A percentile compares a stretch with the other conserved stretches of the same genome.
These are phyloP conservation scores for Blastobotrys proliferans DNA, from an alignment of 1,139 yeast species.

Conservation along the genomic window DNA sequence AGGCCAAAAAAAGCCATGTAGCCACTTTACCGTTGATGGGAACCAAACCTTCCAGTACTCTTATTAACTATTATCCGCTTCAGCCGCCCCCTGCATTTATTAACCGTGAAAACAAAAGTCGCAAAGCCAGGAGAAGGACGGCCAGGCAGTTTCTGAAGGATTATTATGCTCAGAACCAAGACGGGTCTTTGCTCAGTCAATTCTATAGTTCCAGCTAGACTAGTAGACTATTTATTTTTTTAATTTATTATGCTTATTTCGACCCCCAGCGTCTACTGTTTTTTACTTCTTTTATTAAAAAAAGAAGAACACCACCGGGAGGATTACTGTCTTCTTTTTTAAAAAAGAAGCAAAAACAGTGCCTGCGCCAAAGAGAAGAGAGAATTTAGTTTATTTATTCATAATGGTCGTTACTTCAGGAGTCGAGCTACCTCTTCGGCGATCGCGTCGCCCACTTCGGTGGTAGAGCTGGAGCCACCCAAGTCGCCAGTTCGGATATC, in stretches of 20 bases:
- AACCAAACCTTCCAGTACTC: too few relatives aligned
- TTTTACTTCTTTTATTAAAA: constrained; percentile 1
- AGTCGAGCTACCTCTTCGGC: constrained; percentile 65
- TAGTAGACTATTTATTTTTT: not conserved
- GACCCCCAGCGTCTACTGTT: too few relatives aligned
- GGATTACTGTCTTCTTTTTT: not conserved
- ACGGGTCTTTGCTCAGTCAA: constrained; percentile 4
- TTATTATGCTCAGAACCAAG: constrained; percentile 5
- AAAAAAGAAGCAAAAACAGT: too few relatives aligned
- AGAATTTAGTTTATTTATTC: too few relatives aligned
- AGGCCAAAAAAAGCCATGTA: constrained; percentile 1
- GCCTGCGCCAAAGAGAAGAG: too few relatives aligned
- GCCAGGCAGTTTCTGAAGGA: constrained; percentile 8
- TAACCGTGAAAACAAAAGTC: not conserved
- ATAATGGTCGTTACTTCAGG: too few relatives aligned
- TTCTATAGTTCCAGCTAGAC: constrained; percentile 2
- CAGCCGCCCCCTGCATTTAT: not conserved
- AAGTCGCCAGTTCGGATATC: constrained; percentile 91
- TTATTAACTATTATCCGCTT: too few relatives aligned
- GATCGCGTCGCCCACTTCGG: constrained; percentile 91
- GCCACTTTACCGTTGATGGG: too few relatives aligned
- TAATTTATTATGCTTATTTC: not conserved
- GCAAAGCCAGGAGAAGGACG: not conserved
- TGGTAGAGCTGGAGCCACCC: constrained; percentile 72
- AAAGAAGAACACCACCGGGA: not conserved